Percentiles rank a stretch among this genome's conserved stretches.
Evolutionary conservation across 441 rosid species (phyloP).

Genomic region (Caryocar brasiliense): DNA sequence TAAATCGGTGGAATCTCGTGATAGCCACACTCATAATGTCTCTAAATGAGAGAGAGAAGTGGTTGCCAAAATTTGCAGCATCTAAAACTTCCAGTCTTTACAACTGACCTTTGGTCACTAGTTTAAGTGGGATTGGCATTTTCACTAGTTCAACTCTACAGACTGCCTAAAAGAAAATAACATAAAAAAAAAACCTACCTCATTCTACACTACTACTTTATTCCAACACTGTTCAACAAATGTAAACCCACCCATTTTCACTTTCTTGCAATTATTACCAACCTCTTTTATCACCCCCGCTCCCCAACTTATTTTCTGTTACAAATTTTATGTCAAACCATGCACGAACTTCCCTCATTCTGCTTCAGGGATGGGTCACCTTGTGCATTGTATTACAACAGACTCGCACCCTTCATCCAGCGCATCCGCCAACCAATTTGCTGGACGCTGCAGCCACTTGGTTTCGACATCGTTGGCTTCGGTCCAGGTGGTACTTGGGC

Average conservation of each 20-base stretch:
- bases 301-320: slow-evolving; percentile 21
- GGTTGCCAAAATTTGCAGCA: background rate
- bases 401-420: background rate
- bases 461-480: background rate
- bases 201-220: slow-evolving; percentile 25
- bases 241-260: slow-evolving; percentile 2
- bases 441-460: slow-evolving; percentile 18
- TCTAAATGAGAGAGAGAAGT: background rate
- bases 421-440: slow-evolving; percentile 5
- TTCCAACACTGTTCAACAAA: slow-evolving; percentile 25
- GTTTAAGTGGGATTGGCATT: slow-evolving; percentile 14
- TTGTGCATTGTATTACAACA: background rate
- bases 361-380: slow-evolving; percentile 9
- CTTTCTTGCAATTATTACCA: slow-evolving; percentile 12
- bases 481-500: slow-evolving; percentile 12
- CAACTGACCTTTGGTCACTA: slow-evolving; percentile 9
- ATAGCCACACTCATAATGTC: too few species aligned
- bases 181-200: slow-evolving; percentile 2
- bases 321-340: slow-evolving; percentile 6
- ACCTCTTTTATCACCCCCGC: background rate
- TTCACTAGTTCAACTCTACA: slow-evolving; percentile 24
- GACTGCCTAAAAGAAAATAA: slow-evolving; percentile 4
- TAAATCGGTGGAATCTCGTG: too few species aligned
- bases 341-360: slow-evolving; percentile 4
- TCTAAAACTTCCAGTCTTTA: slow-evolving; percentile 1